Evolutionary conservation across 2,329 filamentous ascomycete genomes (phyloP).

Genomic region (Alternaria tenuissima): DNA sequence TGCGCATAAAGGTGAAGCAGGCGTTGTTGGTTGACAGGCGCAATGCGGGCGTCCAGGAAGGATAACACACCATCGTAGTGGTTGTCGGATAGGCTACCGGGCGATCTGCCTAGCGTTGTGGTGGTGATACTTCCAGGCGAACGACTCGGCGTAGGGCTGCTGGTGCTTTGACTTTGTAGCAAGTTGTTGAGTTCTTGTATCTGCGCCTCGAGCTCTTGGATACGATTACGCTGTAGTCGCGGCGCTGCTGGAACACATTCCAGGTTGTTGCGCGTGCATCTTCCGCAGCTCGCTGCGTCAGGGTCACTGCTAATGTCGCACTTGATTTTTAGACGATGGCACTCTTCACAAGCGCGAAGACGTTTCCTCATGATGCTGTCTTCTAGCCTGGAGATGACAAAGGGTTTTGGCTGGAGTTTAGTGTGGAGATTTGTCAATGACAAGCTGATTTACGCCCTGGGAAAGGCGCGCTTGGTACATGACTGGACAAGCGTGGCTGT

Average conservation of each 20-base stretch:
- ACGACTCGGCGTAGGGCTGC: conserved; percentile 24
- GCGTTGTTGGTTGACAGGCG: conserved; percentile 28
- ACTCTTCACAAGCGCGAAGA: conserved; percentile 39
- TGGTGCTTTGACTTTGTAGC: conserved; percentile 20
- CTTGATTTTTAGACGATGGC: conserved; percentile 42
- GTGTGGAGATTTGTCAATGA: conserved; percentile 6
- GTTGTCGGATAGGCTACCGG: conserved; percentile 21
- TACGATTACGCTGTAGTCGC: conserved; percentile 39
- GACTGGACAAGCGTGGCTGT: not conserved
- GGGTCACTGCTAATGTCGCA: conserved; percentile 32
- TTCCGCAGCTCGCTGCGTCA: conserved; percentile 27
- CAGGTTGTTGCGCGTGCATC: conserved; percentile 35
- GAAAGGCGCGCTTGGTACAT: conserved; percentile 7
- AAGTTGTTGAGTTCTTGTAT: conserved; percentile 30
- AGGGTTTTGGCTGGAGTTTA: not conserved
- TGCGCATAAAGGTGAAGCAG: conserved; percentile 26
- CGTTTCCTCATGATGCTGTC: conserved; percentile 31
- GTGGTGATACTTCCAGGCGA: conserved; percentile 22
- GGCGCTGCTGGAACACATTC: conserved; percentile 36
- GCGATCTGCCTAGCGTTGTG: conserved; percentile 9
- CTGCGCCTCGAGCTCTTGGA: conserved; percentile 37
- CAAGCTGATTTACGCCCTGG: conserved; percentile 5
- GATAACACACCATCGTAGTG: conserved; percentile 27
- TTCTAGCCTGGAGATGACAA: not conserved
- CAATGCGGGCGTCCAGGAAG: conserved; percentile 33